Percentiles rank a stretch among this genome's conserved stretches.
Conservation (phyloP, 1,139 yeast genomes). For the Nakaseomyces bracarensis region DNA sequence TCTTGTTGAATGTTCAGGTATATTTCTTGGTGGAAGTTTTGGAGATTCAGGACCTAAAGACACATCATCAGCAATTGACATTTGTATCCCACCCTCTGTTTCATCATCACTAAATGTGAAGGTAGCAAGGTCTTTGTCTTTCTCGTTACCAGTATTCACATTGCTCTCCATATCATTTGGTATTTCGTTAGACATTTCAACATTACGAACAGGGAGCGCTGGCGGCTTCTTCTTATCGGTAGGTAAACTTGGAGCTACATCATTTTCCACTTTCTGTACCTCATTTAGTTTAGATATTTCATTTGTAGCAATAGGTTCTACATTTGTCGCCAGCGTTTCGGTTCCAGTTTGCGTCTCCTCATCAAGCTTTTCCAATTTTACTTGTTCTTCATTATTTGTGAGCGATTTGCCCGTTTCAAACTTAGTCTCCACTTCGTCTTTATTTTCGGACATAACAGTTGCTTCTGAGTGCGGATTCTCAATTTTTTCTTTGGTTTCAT, state of each 20-base stretch:
- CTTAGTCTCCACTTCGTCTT: background rate
- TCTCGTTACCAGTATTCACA: background rate
- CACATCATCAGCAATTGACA: conserved; percentile 1
- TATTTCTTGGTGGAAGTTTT: conserved; percentile 15
- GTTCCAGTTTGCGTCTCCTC: background rate
- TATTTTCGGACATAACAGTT: too few species aligned
- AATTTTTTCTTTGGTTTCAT: background rate
- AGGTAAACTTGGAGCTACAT: background rate
- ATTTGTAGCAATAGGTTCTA: background rate
- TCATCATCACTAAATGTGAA: background rate
- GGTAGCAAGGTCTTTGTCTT: background rate
- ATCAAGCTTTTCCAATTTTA: background rate
- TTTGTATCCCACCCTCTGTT: background rate
- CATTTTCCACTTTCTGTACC: background rate
- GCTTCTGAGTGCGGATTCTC: too few species aligned
- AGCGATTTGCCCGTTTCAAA: background rate
- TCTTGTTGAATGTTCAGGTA: background rate
- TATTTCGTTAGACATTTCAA: background rate
- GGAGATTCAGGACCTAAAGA: conserved; percentile 10
- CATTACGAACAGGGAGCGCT: background rate
- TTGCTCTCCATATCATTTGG: too few species aligned
- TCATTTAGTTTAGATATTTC: background rate
- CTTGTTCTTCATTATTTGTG: background rate
- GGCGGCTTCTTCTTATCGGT: background rate
- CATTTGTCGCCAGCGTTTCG: background rate